Evolutionary conservation across 805 yeast species (phyloP).

Genomic region (Barnettozyma sp.): DNA sequence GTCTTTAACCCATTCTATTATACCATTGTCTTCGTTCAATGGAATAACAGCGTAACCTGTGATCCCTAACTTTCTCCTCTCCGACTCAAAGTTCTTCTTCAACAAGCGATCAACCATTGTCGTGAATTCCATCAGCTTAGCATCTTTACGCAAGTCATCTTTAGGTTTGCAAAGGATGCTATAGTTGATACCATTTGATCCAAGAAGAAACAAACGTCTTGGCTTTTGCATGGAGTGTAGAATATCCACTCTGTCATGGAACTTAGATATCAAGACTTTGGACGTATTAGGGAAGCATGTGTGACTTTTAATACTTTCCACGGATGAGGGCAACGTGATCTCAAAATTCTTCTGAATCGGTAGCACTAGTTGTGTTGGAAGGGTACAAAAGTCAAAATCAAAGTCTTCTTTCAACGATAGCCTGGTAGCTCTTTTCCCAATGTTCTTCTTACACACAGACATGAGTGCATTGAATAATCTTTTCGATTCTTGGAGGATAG

Average conservation of each 20-base stretch:
- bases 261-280: slow-evolving; percentile 48
- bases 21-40: slow-evolving; percentile 76
- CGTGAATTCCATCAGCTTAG: slow-evolving; percentile 85
- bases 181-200: slow-evolving; percentile 71
- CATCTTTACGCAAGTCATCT: slow-evolving; percentile 94
- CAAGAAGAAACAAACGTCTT: slow-evolving; percentile 63
- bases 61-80: slow-evolving; percentile 62
- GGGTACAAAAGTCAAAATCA: slow-evolving; percentile 32
- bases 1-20: slow-evolving; percentile 83
- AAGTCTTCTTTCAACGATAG: slow-evolving; percentile 34
- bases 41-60: slow-evolving; percentile 86
- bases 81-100: slow-evolving; percentile 59
- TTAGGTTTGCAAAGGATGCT: slow-evolving; percentile 73
- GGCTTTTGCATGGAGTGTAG: slow-evolving; percentile 86
- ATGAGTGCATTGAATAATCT: slow-evolving; percentile 25
- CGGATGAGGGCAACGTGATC: slow-evolving; percentile 50
- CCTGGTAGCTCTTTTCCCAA: slow-evolving; percentile 12
- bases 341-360: slow-evolving; percentile 71
- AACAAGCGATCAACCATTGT: slow-evolving; percentile 75
- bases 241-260: slow-evolving; percentile 63
- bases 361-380: slow-evolving; percentile 53
- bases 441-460: slow-evolving; percentile 21
- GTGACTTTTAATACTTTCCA: slow-evolving; percentile 34
- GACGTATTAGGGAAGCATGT: slow-evolving; percentile 39
- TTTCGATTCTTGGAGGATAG: slow-evolving; percentile 18